These are phyloP conservation scores for Botrytis byssoidea DNA, from an alignment of 2,329 filamentous ascomycete genomes.

Conservation along the genomic window DNA sequence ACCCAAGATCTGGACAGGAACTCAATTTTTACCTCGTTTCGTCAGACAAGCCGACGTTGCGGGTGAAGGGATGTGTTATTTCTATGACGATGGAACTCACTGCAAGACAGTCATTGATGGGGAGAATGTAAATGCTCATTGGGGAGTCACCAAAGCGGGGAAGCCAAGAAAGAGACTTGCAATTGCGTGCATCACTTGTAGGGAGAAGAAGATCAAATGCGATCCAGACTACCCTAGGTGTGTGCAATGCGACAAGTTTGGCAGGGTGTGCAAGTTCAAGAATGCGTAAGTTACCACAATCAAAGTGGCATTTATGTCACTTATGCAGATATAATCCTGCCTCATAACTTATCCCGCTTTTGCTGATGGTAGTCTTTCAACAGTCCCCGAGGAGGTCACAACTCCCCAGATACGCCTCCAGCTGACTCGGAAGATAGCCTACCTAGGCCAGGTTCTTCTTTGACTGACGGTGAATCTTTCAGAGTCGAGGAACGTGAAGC, in stretches of 20 bases:
- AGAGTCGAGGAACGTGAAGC: constrained; percentile 33
- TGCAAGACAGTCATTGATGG: constrained; percentile 84
- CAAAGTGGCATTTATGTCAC: background rate
- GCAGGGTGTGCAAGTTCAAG: constrained; percentile 79
- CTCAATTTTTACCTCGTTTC: constrained; percentile 65
- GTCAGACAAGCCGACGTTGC: constrained; percentile 64
- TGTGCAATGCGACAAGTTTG: constrained; percentile 89
- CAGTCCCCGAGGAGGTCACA: constrained; percentile 40
- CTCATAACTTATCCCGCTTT: constrained; percentile 3
- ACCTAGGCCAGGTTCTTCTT: constrained; percentile 35
- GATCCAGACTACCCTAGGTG: constrained; percentile 86
- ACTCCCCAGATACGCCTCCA: constrained; percentile 39
- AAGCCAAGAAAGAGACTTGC: constrained; percentile 89
- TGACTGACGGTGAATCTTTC: constrained; percentile 35
- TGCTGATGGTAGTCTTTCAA: constrained; percentile 41
- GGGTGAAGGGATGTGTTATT: constrained; percentile 78
- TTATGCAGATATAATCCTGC: background rate
- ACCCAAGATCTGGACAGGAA: constrained; percentile 68
- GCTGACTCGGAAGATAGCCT: constrained; percentile 37
- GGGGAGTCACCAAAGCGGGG: constrained; percentile 91
- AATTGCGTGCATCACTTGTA: constrained; percentile 88
- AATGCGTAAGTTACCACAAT: constrained; percentile 65
- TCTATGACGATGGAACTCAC: constrained; percentile 81
- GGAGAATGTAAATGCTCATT: constrained; percentile 82
- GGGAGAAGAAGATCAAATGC: constrained; percentile 97